Conservation (phyloP, 305 asterid species). For the Fraxinus dipetala region DNA sequence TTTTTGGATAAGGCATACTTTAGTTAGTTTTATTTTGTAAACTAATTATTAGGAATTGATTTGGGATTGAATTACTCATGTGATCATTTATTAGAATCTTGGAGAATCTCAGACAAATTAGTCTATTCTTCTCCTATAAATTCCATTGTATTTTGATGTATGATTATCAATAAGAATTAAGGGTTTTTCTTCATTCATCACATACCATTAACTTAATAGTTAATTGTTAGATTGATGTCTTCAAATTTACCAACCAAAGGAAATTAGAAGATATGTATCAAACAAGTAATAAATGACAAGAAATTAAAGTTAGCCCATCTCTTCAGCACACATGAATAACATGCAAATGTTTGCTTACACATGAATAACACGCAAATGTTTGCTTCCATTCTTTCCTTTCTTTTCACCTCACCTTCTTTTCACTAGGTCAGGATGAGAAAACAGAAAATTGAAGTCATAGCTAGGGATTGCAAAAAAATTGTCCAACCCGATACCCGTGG, state of each 20-base stretch:
- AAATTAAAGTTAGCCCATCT: neutral
- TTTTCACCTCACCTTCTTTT: neutral
- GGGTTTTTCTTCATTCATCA: neutral
- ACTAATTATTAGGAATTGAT: neutral
- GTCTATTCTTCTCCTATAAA: neutral
- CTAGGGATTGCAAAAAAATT: neutral
- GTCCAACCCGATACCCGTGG: neutral
- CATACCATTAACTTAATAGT: neutral
- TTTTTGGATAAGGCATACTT: neutral
- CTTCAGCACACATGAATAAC: neutral
- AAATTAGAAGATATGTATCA: neutral
- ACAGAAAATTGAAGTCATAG: constrained; percentile 1
- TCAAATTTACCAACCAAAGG: neutral
- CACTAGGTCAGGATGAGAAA: neutral
- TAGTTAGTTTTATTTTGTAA: neutral
- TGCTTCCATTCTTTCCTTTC: neutral
- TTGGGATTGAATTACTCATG: neutral
- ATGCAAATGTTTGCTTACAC: neutral
- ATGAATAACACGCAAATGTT: neutral
- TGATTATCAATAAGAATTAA: neutral
- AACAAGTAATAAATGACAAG: neutral
- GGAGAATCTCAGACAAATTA: neutral
- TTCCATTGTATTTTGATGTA: neutral
- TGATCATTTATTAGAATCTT: neutral
- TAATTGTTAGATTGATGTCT: neutral